Conservation (phyloP, 768 basidiomycete genomes). For the Mycena vulgaris region DNA sequence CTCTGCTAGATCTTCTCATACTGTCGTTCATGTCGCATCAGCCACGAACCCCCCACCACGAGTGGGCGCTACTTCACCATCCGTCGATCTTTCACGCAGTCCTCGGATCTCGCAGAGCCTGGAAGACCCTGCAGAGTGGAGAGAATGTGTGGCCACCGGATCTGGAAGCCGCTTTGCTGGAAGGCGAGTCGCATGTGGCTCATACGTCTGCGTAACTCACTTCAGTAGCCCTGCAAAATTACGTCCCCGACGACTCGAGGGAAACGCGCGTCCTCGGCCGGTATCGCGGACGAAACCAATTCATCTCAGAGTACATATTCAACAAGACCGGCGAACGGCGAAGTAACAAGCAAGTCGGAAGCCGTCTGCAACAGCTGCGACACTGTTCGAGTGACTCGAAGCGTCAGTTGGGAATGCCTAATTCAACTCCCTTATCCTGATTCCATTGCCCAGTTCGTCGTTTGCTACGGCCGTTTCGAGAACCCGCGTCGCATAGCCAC, state of each 20-base stretch:
- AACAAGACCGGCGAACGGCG: conserved; percentile 59
- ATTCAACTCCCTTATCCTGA: not conserved
- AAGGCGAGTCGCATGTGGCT: conserved; percentile 51
- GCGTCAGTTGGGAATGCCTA: not conserved
- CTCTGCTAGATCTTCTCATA: too few relatives aligned
- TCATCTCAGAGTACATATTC: conserved; percentile 67
- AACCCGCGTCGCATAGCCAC: not conserved
- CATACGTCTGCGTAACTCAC: conserved; percentile 39
- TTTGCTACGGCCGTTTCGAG: not conserved
- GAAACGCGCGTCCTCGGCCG: conserved; percentile 63
- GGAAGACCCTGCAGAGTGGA: not conserved
- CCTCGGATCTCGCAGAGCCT: not conserved
- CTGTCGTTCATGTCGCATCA: too few relatives aligned
- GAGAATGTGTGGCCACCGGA: conserved; percentile 14
- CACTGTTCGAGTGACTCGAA: not conserved
- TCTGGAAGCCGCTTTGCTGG: conserved; percentile 64
- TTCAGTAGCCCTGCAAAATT: conserved; percentile 57
- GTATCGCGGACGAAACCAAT: conserved; percentile 66
- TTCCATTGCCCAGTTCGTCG: not conserved
- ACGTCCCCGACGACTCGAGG: conserved; percentile 61
- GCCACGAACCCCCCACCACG: too few relatives aligned
- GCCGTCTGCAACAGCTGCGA: conserved; percentile 45
- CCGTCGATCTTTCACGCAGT: conserved; percentile 5
- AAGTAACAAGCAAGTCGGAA: conserved; percentile 66
- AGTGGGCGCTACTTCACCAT: not conserved